Percentiles rank a stretch among this genome's conserved stretches.
These are phyloP conservation scores for Ascochyta viciae-villosae DNA, from an alignment of 2,329 filamentous ascomycete genomes.

Conservation along the genomic window DNA sequence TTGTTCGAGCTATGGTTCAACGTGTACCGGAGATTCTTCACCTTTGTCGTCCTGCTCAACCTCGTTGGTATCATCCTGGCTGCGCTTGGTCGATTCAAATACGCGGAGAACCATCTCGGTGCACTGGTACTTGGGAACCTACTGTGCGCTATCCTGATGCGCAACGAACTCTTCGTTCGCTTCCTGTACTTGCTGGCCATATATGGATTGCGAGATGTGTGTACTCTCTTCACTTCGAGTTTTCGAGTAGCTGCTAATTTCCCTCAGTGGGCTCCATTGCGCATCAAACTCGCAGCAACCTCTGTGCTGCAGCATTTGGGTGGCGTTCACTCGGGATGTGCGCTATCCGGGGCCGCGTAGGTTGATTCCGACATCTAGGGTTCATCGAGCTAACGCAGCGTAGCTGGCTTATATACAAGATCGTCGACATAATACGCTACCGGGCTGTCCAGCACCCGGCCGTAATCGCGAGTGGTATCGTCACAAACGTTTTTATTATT, in stretches of 20 bases:
- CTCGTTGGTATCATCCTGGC: conserved; percentile 40
- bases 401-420: conserved; percentile 46
- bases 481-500: conserved; percentile 46
- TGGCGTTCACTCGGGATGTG: conserved; percentile 47
- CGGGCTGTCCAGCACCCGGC: conserved; percentile 42
- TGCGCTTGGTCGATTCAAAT: conserved; percentile 36
- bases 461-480: conserved; percentile 42
- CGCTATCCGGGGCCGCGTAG: conserved; percentile 44
- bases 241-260: conserved; percentile 7
- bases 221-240: neutral
- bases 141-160: conserved; percentile 40
- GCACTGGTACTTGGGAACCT: conserved; percentile 45
- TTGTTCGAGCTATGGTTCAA: conserved; percentile 46
- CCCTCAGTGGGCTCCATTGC: conserved; percentile 41
- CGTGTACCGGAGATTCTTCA: conserved; percentile 47
- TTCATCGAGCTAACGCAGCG: conserved; percentile 15
- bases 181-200: conserved; percentile 43
- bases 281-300: conserved; percentile 40
- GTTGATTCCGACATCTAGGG: neutral
- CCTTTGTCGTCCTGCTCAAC: conserved; percentile 40
- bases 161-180: conserved; percentile 44
- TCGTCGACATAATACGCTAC: conserved; percentile 45
- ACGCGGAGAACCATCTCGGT: conserved; percentile 44
- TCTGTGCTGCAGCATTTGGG: conserved; percentile 45
- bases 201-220: conserved; percentile 33